Evolutionary conservation across 2,329 filamentous ascomycete genomes (phyloP).

Genomic region (Pseudogymnoascus sp.): DNA sequence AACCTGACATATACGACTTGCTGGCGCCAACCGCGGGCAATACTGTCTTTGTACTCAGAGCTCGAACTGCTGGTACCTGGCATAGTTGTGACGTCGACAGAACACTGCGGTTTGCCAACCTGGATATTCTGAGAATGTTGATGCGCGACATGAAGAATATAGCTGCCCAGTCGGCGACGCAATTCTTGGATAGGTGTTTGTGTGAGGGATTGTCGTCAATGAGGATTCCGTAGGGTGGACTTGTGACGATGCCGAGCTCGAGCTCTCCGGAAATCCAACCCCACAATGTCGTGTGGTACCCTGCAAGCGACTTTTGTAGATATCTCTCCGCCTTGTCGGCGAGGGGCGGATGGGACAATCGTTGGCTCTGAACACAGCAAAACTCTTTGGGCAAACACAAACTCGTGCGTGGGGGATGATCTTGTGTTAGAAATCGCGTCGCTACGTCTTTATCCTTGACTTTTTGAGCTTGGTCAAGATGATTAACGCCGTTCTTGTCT

Average conservation of each 20-base stretch:
- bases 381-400: not conserved
- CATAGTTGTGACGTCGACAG: not conserved
- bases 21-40: not conserved
- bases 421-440: not conserved
- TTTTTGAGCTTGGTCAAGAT: slow-evolving; percentile 43
- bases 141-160: not conserved
- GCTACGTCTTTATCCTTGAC: not conserved
- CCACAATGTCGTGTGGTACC: slow-evolving; percentile 4
- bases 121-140: slow-evolving; percentile 8
- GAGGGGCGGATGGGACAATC: not conserved
- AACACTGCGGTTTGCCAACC: slow-evolving; percentile 5
- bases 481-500: slow-evolving; percentile 98
- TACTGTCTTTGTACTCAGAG: not conserved
- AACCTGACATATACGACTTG: not conserved
- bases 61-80: not conserved
- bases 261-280: not conserved
- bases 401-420: not conserved
- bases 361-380: not conserved
- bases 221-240: not conserved
- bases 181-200: not conserved
- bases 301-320: slow-evolving; percentile 9
- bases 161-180: not conserved
- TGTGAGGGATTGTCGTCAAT: not conserved
- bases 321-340: slow-evolving; percentile 1
- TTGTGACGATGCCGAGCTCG: not conserved